Percentiles rank a stretch among this genome's conserved stretches.
Evolutionary conservation across 2,329 filamentous ascomycete species (phyloP).

Genomic region (Scedosporium apiospermum): DNA sequence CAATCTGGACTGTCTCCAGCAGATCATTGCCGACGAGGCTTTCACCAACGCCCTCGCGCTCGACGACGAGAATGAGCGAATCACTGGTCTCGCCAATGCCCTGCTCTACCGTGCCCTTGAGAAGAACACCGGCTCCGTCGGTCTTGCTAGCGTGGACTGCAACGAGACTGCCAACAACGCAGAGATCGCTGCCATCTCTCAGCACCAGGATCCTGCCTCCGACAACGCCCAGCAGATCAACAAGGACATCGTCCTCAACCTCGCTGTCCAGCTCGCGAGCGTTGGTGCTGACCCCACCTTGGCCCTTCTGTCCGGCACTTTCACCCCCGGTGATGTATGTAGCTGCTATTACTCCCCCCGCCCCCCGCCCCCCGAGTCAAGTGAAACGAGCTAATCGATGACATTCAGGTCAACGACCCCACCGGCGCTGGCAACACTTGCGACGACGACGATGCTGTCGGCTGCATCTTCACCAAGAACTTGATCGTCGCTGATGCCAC

Average conservation of each 20-base stretch:
- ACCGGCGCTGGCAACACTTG: constrained; percentile 44
- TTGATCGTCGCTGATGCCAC: constrained; percentile 45
- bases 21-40: constrained; percentile 39
- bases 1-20: constrained; percentile 26
- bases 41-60: constrained; percentile 44
- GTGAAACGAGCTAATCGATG: neutral
- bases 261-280: constrained; percentile 31
- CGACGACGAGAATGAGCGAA: constrained; percentile 21
- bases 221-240: constrained; percentile 29
- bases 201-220: constrained; percentile 35
- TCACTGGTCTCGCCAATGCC: constrained; percentile 37
- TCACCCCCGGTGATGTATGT: constrained; percentile 26
- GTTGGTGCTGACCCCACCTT: constrained; percentile 31
- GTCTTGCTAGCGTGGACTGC: constrained; percentile 27
- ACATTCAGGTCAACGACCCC: constrained; percentile 17
- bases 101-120: constrained; percentile 41
- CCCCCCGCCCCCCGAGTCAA: no score
- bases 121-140: constrained; percentile 32
- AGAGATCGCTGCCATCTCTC: constrained; percentile 33
- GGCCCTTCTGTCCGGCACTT: constrained; percentile 33
- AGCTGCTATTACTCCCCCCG: no score
- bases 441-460: constrained; percentile 35
- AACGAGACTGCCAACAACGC: constrained; percentile 31
- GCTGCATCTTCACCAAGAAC: constrained; percentile 47
- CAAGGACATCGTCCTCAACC: constrained; percentile 29